phyloP scores from a whole-genome alignment of 2,329 filamentous ascomycete genomes.

The Akanthomyces lecanii region DNA sequence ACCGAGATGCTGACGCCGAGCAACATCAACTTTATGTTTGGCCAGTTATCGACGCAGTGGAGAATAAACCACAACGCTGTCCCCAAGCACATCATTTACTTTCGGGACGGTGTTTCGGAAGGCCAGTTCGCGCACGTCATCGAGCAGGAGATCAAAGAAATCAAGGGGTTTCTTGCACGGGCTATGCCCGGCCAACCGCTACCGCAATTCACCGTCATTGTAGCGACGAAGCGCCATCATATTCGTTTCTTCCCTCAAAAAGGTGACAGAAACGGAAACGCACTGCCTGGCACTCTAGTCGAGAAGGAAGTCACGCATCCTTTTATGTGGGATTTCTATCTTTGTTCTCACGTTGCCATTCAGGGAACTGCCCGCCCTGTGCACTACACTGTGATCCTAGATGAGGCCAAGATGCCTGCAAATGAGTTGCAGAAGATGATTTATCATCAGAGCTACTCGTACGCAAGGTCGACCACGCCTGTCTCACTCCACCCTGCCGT shows the following conservation, averaged over 20 bases:
- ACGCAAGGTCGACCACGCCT: constrained; percentile 84
- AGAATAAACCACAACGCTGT: constrained; percentile 42
- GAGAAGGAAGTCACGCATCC: constrained; percentile 89
- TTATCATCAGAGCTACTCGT: constrained; percentile 93
- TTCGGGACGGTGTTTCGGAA: constrained; percentile 88
- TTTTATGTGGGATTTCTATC: constrained; percentile 82
- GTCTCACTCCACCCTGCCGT: constrained; percentile 86
- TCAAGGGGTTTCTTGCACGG: constrained; percentile 57
- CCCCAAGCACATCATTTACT: constrained; percentile 79
- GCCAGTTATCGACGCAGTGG: constrained; percentile 63
- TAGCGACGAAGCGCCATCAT: constrained; percentile 92
- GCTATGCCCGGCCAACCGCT: constrained; percentile 30
- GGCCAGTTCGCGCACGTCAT: constrained; percentile 80
- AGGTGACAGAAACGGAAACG: constrained; percentile 72
- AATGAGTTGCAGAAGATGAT: constrained; percentile 80
- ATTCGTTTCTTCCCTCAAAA: constrained; percentile 81
- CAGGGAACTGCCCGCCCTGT: constrained; percentile 92
- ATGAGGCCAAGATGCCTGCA: constrained; percentile 66
- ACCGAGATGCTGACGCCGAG: constrained; percentile 69
- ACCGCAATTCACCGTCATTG: constrained; percentile 75
- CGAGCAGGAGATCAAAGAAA: constrained; percentile 67
- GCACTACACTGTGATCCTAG: constrained; percentile 83
- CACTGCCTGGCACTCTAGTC: constrained; percentile 80
- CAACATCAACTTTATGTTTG: constrained; percentile 65
- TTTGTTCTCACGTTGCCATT: constrained; percentile 65